Evolutionary conservation across 306 rosid species (phyloP), one percentile per base, ranked within the genome.

Genomic region (Sicyos edulis): DNA sequence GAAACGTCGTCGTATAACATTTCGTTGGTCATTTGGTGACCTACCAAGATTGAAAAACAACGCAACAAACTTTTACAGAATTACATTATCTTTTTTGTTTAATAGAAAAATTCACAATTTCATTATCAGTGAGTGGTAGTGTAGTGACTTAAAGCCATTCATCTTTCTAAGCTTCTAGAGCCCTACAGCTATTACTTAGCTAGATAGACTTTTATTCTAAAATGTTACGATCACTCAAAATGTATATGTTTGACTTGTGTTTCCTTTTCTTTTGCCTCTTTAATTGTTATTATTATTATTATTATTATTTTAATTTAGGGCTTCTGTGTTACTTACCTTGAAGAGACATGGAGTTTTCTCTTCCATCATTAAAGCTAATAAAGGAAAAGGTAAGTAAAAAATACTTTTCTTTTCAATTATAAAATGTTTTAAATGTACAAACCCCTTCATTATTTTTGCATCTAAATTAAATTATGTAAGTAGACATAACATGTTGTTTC

Each of bases 171-270:
- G 11, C 54, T 44, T 65, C 71, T 65, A 65, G 54, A 65, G 44
- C 72, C 72, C 72, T 47, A 67, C 55, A 67, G 21, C 72, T 67
- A 67, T 67, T 21, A 67, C 50, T 65, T 65, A 65, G 72, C 52
- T 66, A 66, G 34, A 21, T 20, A 5, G 15, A n/a, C 50, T 20
- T 42, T 42, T 14, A 4, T n/a, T 13, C 51, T 42, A 17, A 42
- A n/a, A 42, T 45, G 72, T 66, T 66, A 66, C 72, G 20, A 67
- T 67, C 72, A 67, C 72, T 45, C 29, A 20, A 66, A 45, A 45
- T 65, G 52, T 65, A 19, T n/a, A 65, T 44, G 10, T 44, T 66
- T 66, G 71, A 66, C 71, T 12, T 66, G 20, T 20, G 45, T 0
- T 40, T 3, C 17, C n/a, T 8, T 22, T 2, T 0, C 22, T 8